Evolutionary conservation across 73 alveolate species (phyloP), one percentile per base, ranked within the genome.

Genomic region (Paramecium tetraurelia): DNA sequence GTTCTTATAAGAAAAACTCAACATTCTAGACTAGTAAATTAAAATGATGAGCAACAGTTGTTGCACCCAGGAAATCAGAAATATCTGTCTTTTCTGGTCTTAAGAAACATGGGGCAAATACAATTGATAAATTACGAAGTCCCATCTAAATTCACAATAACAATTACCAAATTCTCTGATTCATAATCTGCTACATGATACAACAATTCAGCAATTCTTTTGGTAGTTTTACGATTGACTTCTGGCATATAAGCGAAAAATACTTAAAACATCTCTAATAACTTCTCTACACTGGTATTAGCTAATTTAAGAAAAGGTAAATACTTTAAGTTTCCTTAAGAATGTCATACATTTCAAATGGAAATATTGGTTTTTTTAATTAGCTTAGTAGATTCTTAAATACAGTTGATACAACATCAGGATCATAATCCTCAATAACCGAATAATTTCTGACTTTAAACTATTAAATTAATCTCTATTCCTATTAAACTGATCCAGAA

Each of bases 141-240:
- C 90, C 90, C 90, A 80, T 80, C 90, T 80, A 44, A 40, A 20
- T 80, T 10, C 0, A 27, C 3, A 14, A 14, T 22, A 80, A 2
- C 1, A 44, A n/a, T 75, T 80, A 80, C 90, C 48, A 14, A 24
- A 80, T 80, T 80, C 7, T 41, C 48, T n/a, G 20, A 11, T 43
- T 80, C 90, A 80, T 44, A 80, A 31, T 21, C 18, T 9, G 90
- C 90, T 35, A 80, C 90, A 80, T 80, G 90, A 80, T 5, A 24
- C 12, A 80, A 46, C 8, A 80, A 46, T 46, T 46, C 75, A 4
- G 90, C 90, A 12, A 80, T 31, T 80, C 76, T 21, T 80, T 48
- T 80, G 4, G 57, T 48, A 18, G 90, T 80, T 18, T 46, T 80
- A 2, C 90, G 33, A 48, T 48, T 80, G 16, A 80, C 90, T 48